Base-by-base conservation (phyloP, 139 green algal species). In the Volvox africanus region DNA sequence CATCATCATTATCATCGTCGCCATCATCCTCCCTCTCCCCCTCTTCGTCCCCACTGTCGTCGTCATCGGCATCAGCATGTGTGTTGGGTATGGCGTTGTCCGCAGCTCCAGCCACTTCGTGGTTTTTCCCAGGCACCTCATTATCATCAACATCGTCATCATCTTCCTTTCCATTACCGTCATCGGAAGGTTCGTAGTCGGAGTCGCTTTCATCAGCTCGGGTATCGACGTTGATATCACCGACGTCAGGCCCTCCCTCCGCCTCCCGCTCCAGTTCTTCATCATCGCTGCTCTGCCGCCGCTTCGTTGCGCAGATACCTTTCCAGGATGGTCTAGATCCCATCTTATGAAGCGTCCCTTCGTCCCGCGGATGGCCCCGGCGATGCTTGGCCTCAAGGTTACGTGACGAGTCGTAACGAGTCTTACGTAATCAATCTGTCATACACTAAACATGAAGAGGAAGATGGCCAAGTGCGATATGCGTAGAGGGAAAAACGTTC, bases 31-130 rank as follows among this genome's bases (percentile, higher is more conserved):
- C 61, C 30, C 30, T 20, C 22, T 79, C 32, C 33, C 62, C 82
- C 0, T 78, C 26, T n/a, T 76, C 50, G 19, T 32, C 32, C 20
- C n/a, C 81, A 13, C 44, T 37, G n/a, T 82, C 77, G 24, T 90
- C 82, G n/a, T 88, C 84, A 14, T 90, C 83, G 0, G 67, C 61
- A 21, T 44, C 89, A 61, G 36, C 78, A 26, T 24, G 65, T 28
- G 65, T 24, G 65, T 5, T 55, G 44, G 44, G 44, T 55, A 55
- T 55, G 44, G 44, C 44, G 44, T 55, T 55, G 44, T 9, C 44
- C 44, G 44, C 44, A 55, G 44, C 44, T 55, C 44, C 44, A 5
- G 44, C 44, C 44, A 55, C 9, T 55, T 55, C 44, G 44, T 55
- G 5, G 44, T 55, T 55, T 9, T 55, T 55, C 44, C 44, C 44